These are phyloP conservation scores for Trametes cingulata DNA, from an alignment of 768 basidiomycete genomes.

Conservation along the genomic window DNA sequence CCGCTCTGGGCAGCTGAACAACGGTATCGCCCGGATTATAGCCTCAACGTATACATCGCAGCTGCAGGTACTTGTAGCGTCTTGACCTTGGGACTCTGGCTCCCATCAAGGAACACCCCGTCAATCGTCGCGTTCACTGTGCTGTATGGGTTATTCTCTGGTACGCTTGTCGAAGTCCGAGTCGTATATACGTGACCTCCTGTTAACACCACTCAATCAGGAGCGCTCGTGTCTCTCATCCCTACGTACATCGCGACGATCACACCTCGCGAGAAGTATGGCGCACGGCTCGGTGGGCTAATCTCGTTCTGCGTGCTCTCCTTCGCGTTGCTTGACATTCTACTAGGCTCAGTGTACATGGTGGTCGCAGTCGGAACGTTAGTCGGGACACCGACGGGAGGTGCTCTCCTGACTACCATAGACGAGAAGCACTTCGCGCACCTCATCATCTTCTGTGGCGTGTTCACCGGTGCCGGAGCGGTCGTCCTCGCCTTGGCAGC, in stretches of 20 bases:
- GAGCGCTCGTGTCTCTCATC: slow-evolving; percentile 30
- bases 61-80: slow-evolving; percentile 27
- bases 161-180: no score
- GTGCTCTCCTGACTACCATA: slow-evolving; percentile 29
- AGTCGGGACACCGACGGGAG: slow-evolving; percentile 35
- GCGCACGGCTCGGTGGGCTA: slow-evolving; percentile 33
- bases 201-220: slow-evolving; percentile 21
- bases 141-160: slow-evolving; percentile 34
- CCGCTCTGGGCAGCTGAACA: neutral
- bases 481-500: neutral
- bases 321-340: neutral
- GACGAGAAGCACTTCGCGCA: slow-evolving; percentile 27
- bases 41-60: slow-evolving; percentile 32
- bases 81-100: slow-evolving; percentile 33
- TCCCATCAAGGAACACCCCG: slow-evolving; percentile 25
- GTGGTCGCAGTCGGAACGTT: slow-evolving; percentile 32
- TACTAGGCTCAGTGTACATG: slow-evolving; percentile 31
- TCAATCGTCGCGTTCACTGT: slow-evolving; percentile 33
- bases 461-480: slow-evolving; percentile 23
- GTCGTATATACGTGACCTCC: no score
- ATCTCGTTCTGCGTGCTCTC: neutral
- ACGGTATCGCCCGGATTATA: slow-evolving; percentile 1
- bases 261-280: slow-evolving; percentile 29
- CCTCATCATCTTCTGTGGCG: slow-evolving; percentile 34
- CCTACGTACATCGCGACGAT: slow-evolving; percentile 35